These are phyloP conservation scores for Starmerella powellii DNA, from an alignment of 805 yeast genomes.

Conservation along the genomic window DNA sequence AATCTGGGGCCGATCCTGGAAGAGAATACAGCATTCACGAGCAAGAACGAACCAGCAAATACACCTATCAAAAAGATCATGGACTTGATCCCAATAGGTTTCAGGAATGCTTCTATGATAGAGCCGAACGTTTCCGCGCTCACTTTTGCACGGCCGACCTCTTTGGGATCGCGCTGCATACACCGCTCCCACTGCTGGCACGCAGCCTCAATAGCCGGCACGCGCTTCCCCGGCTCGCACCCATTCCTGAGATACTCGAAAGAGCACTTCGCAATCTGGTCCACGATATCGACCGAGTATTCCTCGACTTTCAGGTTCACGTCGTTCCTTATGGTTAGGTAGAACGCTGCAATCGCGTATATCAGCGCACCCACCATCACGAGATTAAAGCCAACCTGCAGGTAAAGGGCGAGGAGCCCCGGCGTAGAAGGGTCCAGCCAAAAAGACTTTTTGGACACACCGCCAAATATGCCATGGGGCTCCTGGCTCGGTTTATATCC, in stretches of 20 bases:
- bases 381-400: constrained; percentile 51
- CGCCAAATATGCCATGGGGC: not conserved
- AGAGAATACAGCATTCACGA: constrained; percentile 26
- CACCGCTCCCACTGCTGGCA: constrained; percentile 73
- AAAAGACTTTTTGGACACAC: constrained; percentile 4
- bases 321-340: constrained; percentile 50
- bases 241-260: constrained; percentile 58
- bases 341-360: constrained; percentile 40
- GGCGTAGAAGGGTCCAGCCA: constrained; percentile 32
- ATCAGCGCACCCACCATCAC: constrained; percentile 40
- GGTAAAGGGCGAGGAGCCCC: constrained; percentile 45
- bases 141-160: constrained; percentile 53
- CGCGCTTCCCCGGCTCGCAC: constrained; percentile 51
- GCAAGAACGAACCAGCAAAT: constrained; percentile 25
- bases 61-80: constrained; percentile 31
- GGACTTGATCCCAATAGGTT: constrained; percentile 59
- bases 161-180: constrained; percentile 64
- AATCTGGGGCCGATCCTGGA: constrained; percentile 21
- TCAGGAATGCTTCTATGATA: constrained; percentile 62
- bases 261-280: constrained; percentile 57
- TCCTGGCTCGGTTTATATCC: not conserved
- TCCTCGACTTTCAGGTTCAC: constrained; percentile 58
- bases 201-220: constrained; percentile 58
- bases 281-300: constrained; percentile 46
- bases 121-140: constrained; percentile 78